Conservation (phyloP, 768 basidiomycete species). For the Pleurotus eryngii region DNA sequence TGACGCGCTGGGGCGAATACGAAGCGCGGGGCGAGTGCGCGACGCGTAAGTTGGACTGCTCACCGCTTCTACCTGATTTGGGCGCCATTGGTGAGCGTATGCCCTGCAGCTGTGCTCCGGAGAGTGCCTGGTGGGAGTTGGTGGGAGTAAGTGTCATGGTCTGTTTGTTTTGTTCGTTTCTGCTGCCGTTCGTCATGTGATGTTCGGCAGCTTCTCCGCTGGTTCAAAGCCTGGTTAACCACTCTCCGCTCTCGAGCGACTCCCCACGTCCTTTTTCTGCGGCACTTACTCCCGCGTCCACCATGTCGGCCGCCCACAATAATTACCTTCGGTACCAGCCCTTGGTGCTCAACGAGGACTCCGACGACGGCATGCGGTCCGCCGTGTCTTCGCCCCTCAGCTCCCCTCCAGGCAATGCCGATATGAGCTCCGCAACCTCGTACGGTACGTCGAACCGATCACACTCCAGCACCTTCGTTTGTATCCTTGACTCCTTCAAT, state of each 20-base stretch:
- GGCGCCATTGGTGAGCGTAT: too few relatives aligned
- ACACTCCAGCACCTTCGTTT: too few relatives aligned
- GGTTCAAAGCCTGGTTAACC: not conserved
- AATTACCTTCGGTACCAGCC: not conserved
- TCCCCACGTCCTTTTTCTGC: not conserved
- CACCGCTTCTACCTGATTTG: too few relatives aligned
- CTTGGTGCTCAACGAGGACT: conserved; percentile 32
- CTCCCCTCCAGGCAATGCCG: conserved; percentile 28
- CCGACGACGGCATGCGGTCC: conserved; percentile 7
- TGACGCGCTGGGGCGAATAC: too few relatives aligned
- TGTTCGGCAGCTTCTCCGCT: too few relatives aligned
- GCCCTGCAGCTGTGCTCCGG: too few relatives aligned
- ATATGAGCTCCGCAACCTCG: conserved; percentile 35
- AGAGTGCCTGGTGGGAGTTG: too few relatives aligned
- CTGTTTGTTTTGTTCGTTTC: too few relatives aligned
- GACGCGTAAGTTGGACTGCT: too few relatives aligned
- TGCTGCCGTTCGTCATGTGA: too few relatives aligned
- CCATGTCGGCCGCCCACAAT: not conserved
- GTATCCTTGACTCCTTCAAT: conserved; percentile 61
- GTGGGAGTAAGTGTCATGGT: too few relatives aligned
- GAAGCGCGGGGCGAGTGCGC: too few relatives aligned
- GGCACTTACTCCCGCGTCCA: not conserved
- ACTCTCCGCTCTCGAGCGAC: not conserved
- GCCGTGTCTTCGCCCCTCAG: conserved; percentile 38
- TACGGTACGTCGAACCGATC: conserved; percentile 4